Percentiles rank a stretch among this genome's conserved stretches.
Evolutionary conservation across 139 green algal species (phyloP).

Genomic region (Chlamydomonas eustigma): DNA sequence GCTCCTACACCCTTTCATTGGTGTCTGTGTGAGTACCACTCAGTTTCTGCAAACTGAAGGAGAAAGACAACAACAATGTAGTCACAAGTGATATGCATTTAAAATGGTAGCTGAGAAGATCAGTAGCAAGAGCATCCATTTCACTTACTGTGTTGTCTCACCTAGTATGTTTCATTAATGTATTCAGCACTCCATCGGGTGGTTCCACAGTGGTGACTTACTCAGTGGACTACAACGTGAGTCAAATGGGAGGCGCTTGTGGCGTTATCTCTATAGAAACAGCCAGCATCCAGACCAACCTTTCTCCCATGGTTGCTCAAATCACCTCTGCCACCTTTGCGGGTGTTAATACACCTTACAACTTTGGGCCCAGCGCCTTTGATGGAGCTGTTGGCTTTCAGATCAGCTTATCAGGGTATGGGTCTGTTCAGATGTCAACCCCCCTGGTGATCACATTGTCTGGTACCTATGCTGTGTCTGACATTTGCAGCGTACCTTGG

Average conservation of each 20-base stretch:
- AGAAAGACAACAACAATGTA: not conserved
- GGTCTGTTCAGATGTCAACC: not conserved
- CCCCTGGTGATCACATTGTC: not conserved
- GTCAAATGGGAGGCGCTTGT: not conserved
- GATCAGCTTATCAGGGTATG: not conserved
- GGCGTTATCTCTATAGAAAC: not conserved
- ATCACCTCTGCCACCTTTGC: not conserved
- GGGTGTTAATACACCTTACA: not conserved
- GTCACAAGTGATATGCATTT: not conserved
- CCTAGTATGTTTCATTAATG: not conserved
- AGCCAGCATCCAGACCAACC: slow-evolving; percentile 1
- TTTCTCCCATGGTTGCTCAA: not conserved
- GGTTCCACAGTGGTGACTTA: not conserved
- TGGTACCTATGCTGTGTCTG: not conserved
- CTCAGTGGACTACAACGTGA: not conserved
- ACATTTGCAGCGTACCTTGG: not conserved
- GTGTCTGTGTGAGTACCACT: not conserved
- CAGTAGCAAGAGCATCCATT: not conserved
- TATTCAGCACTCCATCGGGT: not conserved
- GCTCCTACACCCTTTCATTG: slow-evolving; percentile 22
- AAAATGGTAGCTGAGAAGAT: too few relatives aligned
- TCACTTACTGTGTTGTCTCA: not conserved
- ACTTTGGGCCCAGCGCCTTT: not conserved
- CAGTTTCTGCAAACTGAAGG: not conserved
- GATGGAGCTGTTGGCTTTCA: not conserved